Evolutionary conservation across 1,284 basidiomycete species (phyloP).

Genomic region (Cystobasidium pallidum): DNA sequence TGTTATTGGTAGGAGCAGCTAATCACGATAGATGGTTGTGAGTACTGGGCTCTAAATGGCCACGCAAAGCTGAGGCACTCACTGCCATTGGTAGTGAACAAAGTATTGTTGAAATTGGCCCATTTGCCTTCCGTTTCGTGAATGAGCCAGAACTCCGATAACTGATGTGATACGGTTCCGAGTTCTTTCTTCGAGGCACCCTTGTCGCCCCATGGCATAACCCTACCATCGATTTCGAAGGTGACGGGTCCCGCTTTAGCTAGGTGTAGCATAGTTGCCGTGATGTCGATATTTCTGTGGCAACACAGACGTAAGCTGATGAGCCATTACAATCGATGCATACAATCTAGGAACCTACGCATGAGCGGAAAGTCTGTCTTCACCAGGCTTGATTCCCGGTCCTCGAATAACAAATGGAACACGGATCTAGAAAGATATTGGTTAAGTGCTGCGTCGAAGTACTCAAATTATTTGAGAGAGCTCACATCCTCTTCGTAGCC

Average conservation of each 20-base stretch:
- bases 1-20: conserved; percentile 41
- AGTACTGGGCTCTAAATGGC: too few relatives aligned
- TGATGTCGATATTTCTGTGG: conserved; percentile 54
- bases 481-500: conserved; percentile 54
- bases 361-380: conserved; percentile 46
- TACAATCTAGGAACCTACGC: background rate
- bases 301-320: conserved; percentile 4
- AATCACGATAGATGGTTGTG: too few relatives aligned
- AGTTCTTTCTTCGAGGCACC: conserved; percentile 26
- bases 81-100: conserved; percentile 18
- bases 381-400: conserved; percentile 49
- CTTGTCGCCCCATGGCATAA: conserved; percentile 45
- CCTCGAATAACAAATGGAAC: conserved; percentile 54
- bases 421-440: conserved; percentile 39
- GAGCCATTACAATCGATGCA: background rate
- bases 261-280: conserved; percentile 54
- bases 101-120: conserved; percentile 22
- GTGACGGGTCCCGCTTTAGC: conserved; percentile 51
- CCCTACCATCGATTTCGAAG: conserved; percentile 53
- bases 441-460: background rate
- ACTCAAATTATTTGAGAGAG: background rate
- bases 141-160: conserved; percentile 55
- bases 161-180: conserved; percentile 47
- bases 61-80: too few relatives aligned
- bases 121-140: conserved; percentile 53